These are phyloP conservation scores for Kwoniella bestiolae DNA, from an alignment of 768 basidiomycete genomes.

Conservation along the genomic window DNA sequence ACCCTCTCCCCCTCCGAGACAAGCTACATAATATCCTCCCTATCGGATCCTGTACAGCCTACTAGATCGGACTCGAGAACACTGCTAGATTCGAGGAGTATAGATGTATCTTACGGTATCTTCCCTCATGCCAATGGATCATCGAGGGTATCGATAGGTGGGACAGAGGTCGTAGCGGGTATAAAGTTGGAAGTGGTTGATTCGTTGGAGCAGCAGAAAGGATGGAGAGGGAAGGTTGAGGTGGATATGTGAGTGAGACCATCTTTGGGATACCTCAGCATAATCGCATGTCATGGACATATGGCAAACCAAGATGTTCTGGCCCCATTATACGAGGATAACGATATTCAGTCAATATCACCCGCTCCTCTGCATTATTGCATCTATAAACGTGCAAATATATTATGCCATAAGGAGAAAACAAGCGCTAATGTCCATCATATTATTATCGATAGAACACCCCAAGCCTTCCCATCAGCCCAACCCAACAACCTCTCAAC, in stretches of 20 bases:
- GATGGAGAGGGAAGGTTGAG: conserved; percentile 51
- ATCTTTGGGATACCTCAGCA: too few relatives aligned
- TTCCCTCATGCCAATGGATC: conserved; percentile 55
- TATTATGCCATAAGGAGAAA: too few relatives aligned
- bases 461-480: conserved; percentile 50
- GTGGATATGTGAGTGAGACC: conserved; percentile 58
- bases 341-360: too few relatives aligned
- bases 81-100: conserved; percentile 38
- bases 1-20: conserved; percentile 51
- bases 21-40: conserved; percentile 52
- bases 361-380: too few relatives aligned
- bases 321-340: too few relatives aligned
- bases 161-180: conserved; percentile 54
- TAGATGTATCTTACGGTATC: conserved; percentile 48
- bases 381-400: too few relatives aligned
- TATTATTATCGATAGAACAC: conserved; percentile 35
- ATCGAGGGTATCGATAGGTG: conserved; percentile 43
- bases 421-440: too few relatives aligned
- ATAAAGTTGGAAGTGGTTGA: conserved; percentile 55
- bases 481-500: conserved; percentile 20
- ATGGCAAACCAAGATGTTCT: too few relatives aligned
- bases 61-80: conserved; percentile 49
- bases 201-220: conserved; percentile 13
- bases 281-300: too few relatives aligned
- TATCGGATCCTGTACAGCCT: conserved; percentile 43